Conservation (phyloP, 805 yeast genomes). For the Saturnispora sanitii region DNA sequence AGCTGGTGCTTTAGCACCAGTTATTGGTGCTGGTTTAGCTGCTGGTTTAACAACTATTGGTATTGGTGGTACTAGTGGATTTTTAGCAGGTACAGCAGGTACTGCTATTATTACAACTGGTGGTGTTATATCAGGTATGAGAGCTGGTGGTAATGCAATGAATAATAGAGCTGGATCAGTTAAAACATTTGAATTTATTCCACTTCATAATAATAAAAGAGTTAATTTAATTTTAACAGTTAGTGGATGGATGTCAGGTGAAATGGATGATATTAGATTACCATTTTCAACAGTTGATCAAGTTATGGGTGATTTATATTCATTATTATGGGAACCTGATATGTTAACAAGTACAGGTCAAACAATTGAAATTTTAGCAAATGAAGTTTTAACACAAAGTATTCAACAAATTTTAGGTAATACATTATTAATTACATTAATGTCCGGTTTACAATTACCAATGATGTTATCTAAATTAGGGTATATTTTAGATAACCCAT, state of each 20-base stretch:
- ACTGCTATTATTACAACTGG: constrained; percentile 88
- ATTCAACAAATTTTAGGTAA: constrained; percentile 93
- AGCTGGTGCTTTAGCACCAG: constrained; percentile 94
- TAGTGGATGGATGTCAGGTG: constrained; percentile 96
- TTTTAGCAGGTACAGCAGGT: constrained; percentile 94
- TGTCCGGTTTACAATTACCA: constrained; percentile 90
- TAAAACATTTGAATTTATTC: constrained; percentile 85
- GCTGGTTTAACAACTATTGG: constrained; percentile 96
- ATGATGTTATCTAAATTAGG: constrained; percentile 84
- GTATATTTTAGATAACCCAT: constrained; percentile 87
- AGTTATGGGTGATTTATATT: constrained; percentile 91
- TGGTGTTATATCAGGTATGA: constrained; percentile 85
- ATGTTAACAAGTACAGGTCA: constrained; percentile 95
- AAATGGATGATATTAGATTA: constrained; percentile 87
- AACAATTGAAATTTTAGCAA: constrained; percentile 85
- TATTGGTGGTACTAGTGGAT: constrained; percentile 84
- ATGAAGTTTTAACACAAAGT: constrained; percentile 86
- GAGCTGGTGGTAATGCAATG: constrained; percentile 82
- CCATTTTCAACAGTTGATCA: constrained; percentile 97
- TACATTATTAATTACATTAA: constrained; percentile 76
- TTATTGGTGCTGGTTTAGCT: constrained; percentile 96
- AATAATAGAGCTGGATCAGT: constrained; percentile 81
- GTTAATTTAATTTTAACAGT: constrained; percentile 82
- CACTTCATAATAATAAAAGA: constrained; percentile 83
- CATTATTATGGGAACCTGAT: constrained; percentile 96